Conservation (phyloP, 2,329 filamentous ascomycete species). For the Camillea tinctor region DNA sequence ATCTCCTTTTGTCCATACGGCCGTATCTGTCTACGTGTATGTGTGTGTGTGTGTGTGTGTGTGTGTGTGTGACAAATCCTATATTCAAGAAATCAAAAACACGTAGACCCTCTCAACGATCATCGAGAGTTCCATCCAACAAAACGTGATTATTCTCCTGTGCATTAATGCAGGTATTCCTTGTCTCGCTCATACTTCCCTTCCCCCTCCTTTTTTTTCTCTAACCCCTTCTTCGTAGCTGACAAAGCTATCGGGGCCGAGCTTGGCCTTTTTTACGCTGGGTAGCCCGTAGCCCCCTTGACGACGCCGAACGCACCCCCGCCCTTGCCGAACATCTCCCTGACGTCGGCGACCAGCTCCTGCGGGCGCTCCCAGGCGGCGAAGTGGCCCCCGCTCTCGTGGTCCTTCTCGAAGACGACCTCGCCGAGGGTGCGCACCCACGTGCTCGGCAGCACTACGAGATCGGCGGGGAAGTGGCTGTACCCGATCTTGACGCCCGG, state of each 20-base stretch:
- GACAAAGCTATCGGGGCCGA: background rate
- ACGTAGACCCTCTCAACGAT: too few species aligned
- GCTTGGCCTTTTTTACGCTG: conserved; percentile 5
- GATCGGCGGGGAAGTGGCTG: conserved; percentile 58
- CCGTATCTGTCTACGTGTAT: too few species aligned
- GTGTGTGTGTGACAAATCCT: too few species aligned
- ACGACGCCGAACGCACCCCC: conserved; percentile 43
- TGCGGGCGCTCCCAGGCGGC: conserved; percentile 58
- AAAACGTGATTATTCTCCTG: too few species aligned
- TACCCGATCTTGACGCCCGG: conserved; percentile 40
- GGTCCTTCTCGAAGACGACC: conserved; percentile 55
- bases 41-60: too few species aligned
- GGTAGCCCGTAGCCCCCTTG: conserved; percentile 29
- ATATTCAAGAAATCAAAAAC: too few species aligned
- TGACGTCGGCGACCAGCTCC: conserved; percentile 51
- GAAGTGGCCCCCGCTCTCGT: conserved; percentile 59
- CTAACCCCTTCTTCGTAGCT: too few species aligned
- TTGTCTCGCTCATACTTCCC: too few species aligned
- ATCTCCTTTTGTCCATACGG: too few species aligned
- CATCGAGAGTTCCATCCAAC: too few species aligned
- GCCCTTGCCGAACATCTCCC: conserved; percentile 55
- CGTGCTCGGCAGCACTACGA: conserved; percentile 50
- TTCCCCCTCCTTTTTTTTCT: background rate
- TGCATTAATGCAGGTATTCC: too few species aligned
- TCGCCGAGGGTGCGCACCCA: conserved; percentile 60